phyloP scores from a whole-genome alignment of 108 stramenopile genomes.

The Nitzschia sp. region DNA sequence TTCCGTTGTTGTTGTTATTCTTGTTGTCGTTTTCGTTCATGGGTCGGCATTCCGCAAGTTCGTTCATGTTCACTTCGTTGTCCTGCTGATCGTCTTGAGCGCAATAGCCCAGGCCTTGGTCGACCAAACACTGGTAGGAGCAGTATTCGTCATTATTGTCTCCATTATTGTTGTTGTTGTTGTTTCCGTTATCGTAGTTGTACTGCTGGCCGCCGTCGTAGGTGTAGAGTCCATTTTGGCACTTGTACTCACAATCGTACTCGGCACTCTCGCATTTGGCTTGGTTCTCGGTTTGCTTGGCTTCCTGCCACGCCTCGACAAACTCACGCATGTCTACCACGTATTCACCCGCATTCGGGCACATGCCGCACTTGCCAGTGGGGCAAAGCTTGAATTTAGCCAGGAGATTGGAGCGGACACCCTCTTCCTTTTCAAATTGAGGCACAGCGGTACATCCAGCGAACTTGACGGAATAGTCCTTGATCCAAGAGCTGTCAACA shows the following conservation, averaged over 20 bases:
- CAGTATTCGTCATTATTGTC: slow-evolving; percentile 36
- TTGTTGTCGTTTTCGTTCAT: slow-evolving; percentile 39
- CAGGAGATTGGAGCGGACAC: slow-evolving; percentile 46
- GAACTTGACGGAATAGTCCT: slow-evolving; percentile 70
- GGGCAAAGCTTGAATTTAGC: slow-evolving; percentile 83
- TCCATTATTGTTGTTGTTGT: slow-evolving; percentile 23
- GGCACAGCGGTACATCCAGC: slow-evolving; percentile 44
- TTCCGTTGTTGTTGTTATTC: slow-evolving; percentile 50
- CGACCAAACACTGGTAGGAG: slow-evolving; percentile 25
- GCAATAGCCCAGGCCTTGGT: slow-evolving; percentile 49
- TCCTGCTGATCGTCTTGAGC: slow-evolving; percentile 41
- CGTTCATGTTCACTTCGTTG: slow-evolving; percentile 37
- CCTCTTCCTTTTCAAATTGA: slow-evolving; percentile 51
- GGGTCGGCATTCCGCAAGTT: slow-evolving; percentile 44
- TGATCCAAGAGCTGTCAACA: slow-evolving; percentile 49
- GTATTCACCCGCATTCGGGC: slow-evolving; percentile 59
- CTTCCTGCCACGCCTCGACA: slow-evolving; percentile 57
- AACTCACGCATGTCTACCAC: slow-evolving; percentile 68
- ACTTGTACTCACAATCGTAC: slow-evolving; percentile 36
- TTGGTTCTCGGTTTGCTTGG: slow-evolving; percentile 44
- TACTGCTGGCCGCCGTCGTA: slow-evolving; percentile 21
- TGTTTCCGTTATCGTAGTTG: slow-evolving; percentile 25
- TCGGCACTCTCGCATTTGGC: slow-evolving; percentile 62
- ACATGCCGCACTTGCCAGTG: slow-evolving; percentile 30
- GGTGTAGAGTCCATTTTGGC: slow-evolving; percentile 29